Base-by-base conservation (phyloP, 2,329 filamentous ascomycete species). In the Paecilomyces fulvus region DNA sequence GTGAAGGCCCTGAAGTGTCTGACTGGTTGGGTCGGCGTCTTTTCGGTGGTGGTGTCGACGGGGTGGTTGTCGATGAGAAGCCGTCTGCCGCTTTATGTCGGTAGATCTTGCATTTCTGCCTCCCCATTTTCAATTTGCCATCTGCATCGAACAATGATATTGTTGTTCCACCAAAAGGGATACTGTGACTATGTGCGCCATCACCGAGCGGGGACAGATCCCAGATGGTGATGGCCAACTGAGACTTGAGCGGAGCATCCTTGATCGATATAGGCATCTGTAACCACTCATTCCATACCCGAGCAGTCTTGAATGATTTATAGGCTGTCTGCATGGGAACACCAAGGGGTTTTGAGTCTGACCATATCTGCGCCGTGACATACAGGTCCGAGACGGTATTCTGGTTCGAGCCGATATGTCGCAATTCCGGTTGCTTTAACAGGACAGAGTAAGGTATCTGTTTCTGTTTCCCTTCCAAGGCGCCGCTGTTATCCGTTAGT, bases 211-310 rank as follows among this genome's bases (percentile, higher is more conserved):
- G 90, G 1, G 90, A 95, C 14, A 96, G 73, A 68, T 99, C 95
- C 94, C 94, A 99, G 57, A 97, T 76, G 0, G 95, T 99, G 58
- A 99, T 90, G 20, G 92, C 92, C 33, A 99, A 80, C 66, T 90
- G 88, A 1, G 92, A 85, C 65, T 90, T 89, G 49, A 86, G 77
- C 0, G 94, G 92, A 1, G 95, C 82, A 57, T 88, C 87, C 59
- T 89, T 86, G 72, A 96, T 94, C 3, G 85, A 82, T 59, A 97
- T 85, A 0, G 94, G 92, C 43, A 99, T 77, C 30, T 87, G 85
- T 28, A 99, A 83, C 94, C 95, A 99, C 76, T 97, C 92, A 70
- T 95, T 96, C 94, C 94, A 96, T 68, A 85, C 85, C 57, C 67
- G 64, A 30, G 57, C 84, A 33, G 82, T 82, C 69, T 91, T 90